Conservation (phyloP, 768 basidiomycete species). For the Tylopilus cervinicoccineus region DNA sequence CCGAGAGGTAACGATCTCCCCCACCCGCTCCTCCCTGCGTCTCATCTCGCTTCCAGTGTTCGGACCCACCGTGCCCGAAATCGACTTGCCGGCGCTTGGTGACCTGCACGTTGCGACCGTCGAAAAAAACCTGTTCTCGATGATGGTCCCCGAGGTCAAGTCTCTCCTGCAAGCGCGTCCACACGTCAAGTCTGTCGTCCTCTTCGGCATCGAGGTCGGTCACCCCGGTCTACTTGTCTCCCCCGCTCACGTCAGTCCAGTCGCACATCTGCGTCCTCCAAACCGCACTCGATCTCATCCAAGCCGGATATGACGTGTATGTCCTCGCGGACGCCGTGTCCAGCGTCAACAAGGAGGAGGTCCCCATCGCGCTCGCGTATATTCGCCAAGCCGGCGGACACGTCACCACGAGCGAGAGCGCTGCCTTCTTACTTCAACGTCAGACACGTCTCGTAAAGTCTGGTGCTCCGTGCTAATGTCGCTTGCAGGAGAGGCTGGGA, state of each 20-base stretch:
- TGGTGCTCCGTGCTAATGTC: slow-evolving; percentile 11
- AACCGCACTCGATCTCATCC: slow-evolving; percentile 67
- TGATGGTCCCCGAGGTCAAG: slow-evolving; percentile 70
- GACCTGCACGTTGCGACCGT: slow-evolving; percentile 55
- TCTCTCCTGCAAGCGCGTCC: slow-evolving; percentile 45
- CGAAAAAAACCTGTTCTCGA: slow-evolving; percentile 82
- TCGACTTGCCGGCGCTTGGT: slow-evolving; percentile 53
- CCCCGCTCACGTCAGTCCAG: slow-evolving; percentile 36
- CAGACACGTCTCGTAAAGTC: slow-evolving; percentile 11
- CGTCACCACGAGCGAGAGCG: slow-evolving; percentile 78
- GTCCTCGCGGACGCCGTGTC: slow-evolving; percentile 84
- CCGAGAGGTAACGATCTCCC: slow-evolving; percentile 51
- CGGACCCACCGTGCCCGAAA: slow-evolving; percentile 61
- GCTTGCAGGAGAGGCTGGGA: slow-evolving; percentile 52
- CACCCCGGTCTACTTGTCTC: neutral
- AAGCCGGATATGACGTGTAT: slow-evolving; percentile 49
- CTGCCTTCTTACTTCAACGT: slow-evolving; percentile 76
- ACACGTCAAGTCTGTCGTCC: slow-evolving; percentile 54
- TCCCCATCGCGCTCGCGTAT: slow-evolving; percentile 66
- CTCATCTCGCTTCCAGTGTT: slow-evolving; percentile 44
- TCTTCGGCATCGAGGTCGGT: slow-evolving; percentile 87
- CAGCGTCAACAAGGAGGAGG: slow-evolving; percentile 75
- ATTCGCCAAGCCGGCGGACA: slow-evolving; percentile 72
- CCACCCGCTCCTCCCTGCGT: neutral
- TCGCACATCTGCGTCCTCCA: slow-evolving; percentile 89